Base-by-base conservation (phyloP, 768 basidiomycete species). In the Kwoniella sp. region DNA sequence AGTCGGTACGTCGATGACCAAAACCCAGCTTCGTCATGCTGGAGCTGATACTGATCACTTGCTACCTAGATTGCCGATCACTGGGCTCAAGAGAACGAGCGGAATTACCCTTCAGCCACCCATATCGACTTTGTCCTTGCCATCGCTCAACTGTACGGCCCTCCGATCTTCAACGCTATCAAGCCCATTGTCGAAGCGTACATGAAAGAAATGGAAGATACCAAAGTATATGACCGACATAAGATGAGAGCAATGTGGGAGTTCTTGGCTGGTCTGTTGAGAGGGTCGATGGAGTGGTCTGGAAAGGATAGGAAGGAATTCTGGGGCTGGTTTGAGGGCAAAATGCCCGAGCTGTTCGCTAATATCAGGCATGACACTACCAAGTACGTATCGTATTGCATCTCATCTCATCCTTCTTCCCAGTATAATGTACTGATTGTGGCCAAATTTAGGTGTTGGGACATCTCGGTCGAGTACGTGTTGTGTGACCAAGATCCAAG, bases 201-300 rank as follows among this genome's bases (percentile, higher is more conserved):
- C 22, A 80, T 90, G 30, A 75, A 80, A 15, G 81, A 83, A 19
- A 82, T 88, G 36, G 90, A 92, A 44, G 81, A 85, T 27, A 80
- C 70, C 19, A 74, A 77, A 33, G 70, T 77, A 19, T 74, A 71
- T 29, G 69, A 73, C 44, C 64, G 90, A 64, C 92, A 88, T 82
- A 91, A 91, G 80, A 92, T 92, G 75, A 85, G 91, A 25, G 90
- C 90, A 27, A 87, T 88, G 25, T 91, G 91, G 4, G 92, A 96
- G 78, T 83, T 92, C 30, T 76, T 93, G 26, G 83, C 85, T 36
- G 92, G 92, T 22, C 72, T 92, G 52, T 80, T 90, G 59, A 85
- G 92, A 66, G 92, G 91, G 33, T 87, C 89, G 15, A 92, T 92
- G 78, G 90, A 94, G 72, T 95, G 93, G 92, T 82, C 85, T 0